phyloP scores from a whole-genome alignment of 805 yeast genomes.

The Lachancea dasiensis region DNA sequence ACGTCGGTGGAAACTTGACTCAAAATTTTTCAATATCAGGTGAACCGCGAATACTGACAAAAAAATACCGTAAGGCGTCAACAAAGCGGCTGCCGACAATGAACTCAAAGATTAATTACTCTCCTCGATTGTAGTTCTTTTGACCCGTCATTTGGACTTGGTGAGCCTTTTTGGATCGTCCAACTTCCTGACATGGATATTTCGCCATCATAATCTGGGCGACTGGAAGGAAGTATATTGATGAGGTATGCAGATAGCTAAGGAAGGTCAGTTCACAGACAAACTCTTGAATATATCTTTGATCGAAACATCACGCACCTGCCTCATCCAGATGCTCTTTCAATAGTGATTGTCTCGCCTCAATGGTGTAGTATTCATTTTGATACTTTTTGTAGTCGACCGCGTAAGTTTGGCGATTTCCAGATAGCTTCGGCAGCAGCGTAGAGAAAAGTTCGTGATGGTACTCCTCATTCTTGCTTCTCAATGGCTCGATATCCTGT shows the following conservation, averaged over 20 bases:
- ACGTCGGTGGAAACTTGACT: too few relatives aligned
- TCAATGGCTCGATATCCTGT: background rate
- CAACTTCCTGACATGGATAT: too few relatives aligned
- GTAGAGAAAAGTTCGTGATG: background rate
- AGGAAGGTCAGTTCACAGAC: too few relatives aligned
- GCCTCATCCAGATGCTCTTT: conserved; percentile 1
- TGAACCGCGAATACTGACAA: background rate
- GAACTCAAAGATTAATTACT: too few relatives aligned
- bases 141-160: too few relatives aligned
- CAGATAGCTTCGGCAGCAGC: conserved; percentile 4
- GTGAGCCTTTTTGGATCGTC: too few relatives aligned
- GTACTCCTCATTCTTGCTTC: background rate
- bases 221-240: too few relatives aligned
- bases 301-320: conserved; percentile 2
- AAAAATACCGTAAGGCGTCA: too few relatives aligned
- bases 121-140: too few relatives aligned
- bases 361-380: conserved; percentile 16
- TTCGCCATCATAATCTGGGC: too few relatives aligned
- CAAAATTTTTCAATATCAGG: conserved; percentile 1
- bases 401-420: conserved; percentile 20
- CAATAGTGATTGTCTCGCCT: conserved; percentile 5
- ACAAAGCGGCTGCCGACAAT: too few relatives aligned
- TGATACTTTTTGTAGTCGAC: conserved; percentile 19
- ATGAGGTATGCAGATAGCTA: background rate
- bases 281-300: background rate